phyloP scores from a whole-genome alignment of 768 basidiomycete species.

The Phaeolepiota aurea region DNA sequence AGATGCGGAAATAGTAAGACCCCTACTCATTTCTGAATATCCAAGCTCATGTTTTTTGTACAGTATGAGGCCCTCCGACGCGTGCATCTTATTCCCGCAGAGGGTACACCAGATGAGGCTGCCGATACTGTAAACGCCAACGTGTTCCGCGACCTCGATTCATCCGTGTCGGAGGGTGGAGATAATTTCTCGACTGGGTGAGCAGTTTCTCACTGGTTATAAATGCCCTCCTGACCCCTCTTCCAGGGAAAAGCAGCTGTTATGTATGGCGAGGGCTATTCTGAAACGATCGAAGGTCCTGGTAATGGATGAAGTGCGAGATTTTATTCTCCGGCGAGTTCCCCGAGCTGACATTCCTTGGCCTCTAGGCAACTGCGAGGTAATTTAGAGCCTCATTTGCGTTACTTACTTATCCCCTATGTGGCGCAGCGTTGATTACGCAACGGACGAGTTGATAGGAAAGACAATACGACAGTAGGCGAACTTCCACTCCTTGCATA shows the following conservation, averaged over 20 bases:
- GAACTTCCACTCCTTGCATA: too few species aligned
- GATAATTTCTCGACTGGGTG: constrained; percentile 77
- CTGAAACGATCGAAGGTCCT: constrained; percentile 60
- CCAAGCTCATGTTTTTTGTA: constrained; percentile 2
- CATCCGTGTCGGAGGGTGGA: constrained; percentile 69
- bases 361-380: constrained; percentile 59
- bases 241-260: constrained; percentile 21
- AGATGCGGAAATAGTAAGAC: constrained; percentile 63
- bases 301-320: constrained; percentile 74
- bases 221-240: neutral
- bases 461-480: constrained; percentile 71
- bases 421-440: constrained; percentile 70
- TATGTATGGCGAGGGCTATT: constrained; percentile 32
- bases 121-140: constrained; percentile 48
- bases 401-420: too few species aligned
- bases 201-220: constrained; percentile 5
- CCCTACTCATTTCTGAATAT: neutral
- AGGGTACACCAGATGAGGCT: constrained; percentile 31
- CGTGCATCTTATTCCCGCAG: constrained; percentile 61
- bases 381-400: constrained; percentile 11
- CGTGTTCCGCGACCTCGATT: constrained; percentile 66
- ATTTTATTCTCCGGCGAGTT: neutral
- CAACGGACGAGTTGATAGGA: constrained; percentile 77
- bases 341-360: constrained; percentile 5
- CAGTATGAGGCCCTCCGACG: constrained; percentile 69